Conservation (phyloP, 208 protist species). For the Wallacemonas rigidus region DNA sequence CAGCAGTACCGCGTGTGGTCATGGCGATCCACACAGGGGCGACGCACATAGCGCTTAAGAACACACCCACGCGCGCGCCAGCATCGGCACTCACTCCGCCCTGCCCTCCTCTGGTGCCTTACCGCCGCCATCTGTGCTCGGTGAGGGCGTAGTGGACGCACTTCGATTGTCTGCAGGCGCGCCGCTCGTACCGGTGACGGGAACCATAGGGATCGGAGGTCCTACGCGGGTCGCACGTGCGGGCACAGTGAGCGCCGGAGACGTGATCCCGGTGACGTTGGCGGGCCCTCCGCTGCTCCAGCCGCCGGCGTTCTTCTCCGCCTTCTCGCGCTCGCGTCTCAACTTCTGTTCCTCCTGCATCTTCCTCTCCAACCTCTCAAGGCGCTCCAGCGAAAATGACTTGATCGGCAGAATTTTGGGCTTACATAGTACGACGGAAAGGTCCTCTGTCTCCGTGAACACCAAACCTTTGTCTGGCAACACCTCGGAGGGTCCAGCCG, state of each 20-base stretch:
- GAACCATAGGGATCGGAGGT: neutral
- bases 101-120: too few species aligned
- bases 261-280: neutral
- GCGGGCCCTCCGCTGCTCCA: conserved; percentile 33
- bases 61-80: too few species aligned
- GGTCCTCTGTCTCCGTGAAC: conserved; percentile 68
- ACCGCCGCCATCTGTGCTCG: too few species aligned
- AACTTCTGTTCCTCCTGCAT: conserved; percentile 48
- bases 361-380: conserved; percentile 91
- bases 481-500: conserved; percentile 43
- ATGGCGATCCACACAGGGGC: too few species aligned
- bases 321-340: conserved; percentile 39
- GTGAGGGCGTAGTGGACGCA: too few species aligned
- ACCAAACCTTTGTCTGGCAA: conserved; percentile 84
- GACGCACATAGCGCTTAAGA: too few species aligned
- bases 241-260: neutral
- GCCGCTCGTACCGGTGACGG: neutral
- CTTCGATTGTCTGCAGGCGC: too few species aligned
- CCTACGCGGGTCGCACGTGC: conserved; percentile 4
- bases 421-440: conserved; percentile 92
- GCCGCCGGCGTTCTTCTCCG: conserved; percentile 24
- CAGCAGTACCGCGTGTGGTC: too few species aligned
- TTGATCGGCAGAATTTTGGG: conserved; percentile 97
- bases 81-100: too few species aligned
- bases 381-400: conserved; percentile 92